phyloP scores from a whole-genome alignment of 306 rosid species.

The Sindora glabra region DNA sequence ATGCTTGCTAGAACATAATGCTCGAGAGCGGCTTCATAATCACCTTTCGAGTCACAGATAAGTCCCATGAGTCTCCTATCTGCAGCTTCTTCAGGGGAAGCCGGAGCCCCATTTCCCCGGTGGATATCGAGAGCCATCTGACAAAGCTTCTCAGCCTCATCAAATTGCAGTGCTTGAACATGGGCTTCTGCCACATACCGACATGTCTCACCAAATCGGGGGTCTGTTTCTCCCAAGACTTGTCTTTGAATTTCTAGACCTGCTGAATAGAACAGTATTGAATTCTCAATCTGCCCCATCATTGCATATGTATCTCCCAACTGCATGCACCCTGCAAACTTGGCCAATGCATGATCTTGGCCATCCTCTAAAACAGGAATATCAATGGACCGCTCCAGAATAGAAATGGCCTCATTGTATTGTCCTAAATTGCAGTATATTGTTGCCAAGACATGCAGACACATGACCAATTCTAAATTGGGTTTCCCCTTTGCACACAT shows the following conservation, averaged over 20 bases:
- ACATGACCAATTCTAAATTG: slow-evolving; percentile 69
- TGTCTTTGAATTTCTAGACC: slow-evolving; percentile 77
- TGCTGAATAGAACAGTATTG: slow-evolving; percentile 58
- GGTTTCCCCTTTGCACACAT: slow-evolving; percentile 42
- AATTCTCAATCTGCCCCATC: slow-evolving; percentile 80
- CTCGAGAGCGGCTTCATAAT: slow-evolving; percentile 73
- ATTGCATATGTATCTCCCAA: slow-evolving; percentile 81
- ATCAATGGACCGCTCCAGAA: slow-evolving; percentile 76
- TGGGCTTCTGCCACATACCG: slow-evolving; percentile 83
- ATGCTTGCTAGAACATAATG: slow-evolving; percentile 75
- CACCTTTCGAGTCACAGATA: slow-evolving; percentile 76
- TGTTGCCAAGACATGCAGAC: slow-evolving; percentile 78
- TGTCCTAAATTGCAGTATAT: slow-evolving; percentile 62
- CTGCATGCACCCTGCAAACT: slow-evolving; percentile 93
- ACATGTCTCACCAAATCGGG: slow-evolving; percentile 63
- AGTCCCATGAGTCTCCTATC: slow-evolving; percentile 86
- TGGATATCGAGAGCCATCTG: slow-evolving; percentile 69
- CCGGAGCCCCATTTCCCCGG: slow-evolving; percentile 41
- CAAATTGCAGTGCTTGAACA: slow-evolving; percentile 76
- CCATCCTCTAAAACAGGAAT: slow-evolving; percentile 72
- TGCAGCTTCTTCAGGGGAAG: slow-evolving; percentile 71
- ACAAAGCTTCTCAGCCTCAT: slow-evolving; percentile 77
- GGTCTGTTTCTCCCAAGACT: slow-evolving; percentile 65
- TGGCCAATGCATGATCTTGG: slow-evolving; percentile 61
- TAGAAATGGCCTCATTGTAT: slow-evolving; percentile 56